phyloP scores from a whole-genome alignment of 768 basidiomycete species.

The Cubamyces sp. region DNA sequence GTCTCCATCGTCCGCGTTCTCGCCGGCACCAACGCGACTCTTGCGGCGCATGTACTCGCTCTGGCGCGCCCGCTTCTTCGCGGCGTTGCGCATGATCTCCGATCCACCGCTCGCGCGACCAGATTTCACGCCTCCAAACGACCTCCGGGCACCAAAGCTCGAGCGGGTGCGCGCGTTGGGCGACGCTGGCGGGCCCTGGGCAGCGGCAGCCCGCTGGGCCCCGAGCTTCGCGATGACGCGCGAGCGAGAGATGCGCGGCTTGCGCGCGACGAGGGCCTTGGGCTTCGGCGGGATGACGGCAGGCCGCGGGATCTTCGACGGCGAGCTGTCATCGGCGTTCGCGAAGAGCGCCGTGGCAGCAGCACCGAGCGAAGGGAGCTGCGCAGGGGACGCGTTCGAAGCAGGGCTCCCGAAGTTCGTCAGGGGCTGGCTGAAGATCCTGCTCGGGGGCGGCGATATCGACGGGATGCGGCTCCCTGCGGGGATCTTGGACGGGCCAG shows the following conservation, averaged over 20 bases:
- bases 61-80: conserved; percentile 75
- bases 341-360: conserved; percentile 36
- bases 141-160: conserved; percentile 46
- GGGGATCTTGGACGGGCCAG: conserved; percentile 20
- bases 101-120: conserved; percentile 31
- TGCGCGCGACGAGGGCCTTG: conserved; percentile 49
- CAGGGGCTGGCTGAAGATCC: conserved; percentile 61
- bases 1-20: conserved; percentile 4
- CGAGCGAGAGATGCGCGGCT: conserved; percentile 80
- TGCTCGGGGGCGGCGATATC: conserved; percentile 33
- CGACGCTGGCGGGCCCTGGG: conserved; percentile 32
- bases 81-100: conserved; percentile 56
- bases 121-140: conserved; percentile 36
- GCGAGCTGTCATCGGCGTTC: conserved; percentile 18
- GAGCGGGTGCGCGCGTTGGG: conserved; percentile 46
- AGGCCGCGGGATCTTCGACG: conserved; percentile 20
- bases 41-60: conserved; percentile 71
- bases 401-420: conserved; percentile 29
- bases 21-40: conserved; percentile 34
- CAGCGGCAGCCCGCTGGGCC: conserved; percentile 63
- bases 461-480: conserved; percentile 38
- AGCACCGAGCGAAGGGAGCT: conserved; percentile 35
- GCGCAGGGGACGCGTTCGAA: conserved; percentile 23
- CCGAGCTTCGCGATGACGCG: conserved; percentile 78
- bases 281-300: conserved; percentile 33